phyloP scores from a whole-genome alignment of 2,329 filamentous ascomycete species.

The Monosporascus cannonballus region DNA sequence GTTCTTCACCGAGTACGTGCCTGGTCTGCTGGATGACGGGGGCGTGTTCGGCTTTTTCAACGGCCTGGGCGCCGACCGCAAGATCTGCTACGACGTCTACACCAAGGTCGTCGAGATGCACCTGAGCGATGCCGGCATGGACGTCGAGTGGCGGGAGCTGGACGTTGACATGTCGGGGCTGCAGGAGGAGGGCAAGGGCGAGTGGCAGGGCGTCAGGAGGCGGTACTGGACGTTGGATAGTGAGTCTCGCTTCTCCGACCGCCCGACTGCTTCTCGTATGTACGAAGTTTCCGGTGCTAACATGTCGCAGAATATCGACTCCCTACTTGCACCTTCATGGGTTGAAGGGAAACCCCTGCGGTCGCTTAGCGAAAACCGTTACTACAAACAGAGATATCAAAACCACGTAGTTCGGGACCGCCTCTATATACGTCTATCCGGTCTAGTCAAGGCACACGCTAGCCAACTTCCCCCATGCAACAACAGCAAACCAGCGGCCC shows the following conservation, averaged over 20 bases:
- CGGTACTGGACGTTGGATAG: slow-evolving; percentile 84
- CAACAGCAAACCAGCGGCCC: neutral
- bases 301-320: slow-evolving; percentile 56
- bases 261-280: neutral
- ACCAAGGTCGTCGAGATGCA: slow-evolving; percentile 89
- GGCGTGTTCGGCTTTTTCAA: slow-evolving; percentile 86
- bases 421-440: slow-evolving; percentile 1
- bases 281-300: slow-evolving; percentile 13
- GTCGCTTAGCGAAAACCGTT: neutral
- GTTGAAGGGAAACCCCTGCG: slow-evolving; percentile 31
- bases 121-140: slow-evolving; percentile 79
- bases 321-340: slow-evolving; percentile 69
- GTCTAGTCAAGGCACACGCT: slow-evolving; percentile 3
- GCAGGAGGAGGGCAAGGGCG: slow-evolving; percentile 59
- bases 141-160: slow-evolving; percentile 79
- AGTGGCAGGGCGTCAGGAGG: slow-evolving; percentile 84
- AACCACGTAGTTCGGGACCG: neutral
- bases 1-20: slow-evolving; percentile 86
- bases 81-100: slow-evolving; percentile 95
- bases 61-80: slow-evolving; percentile 84
- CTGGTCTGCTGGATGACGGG: slow-evolving; percentile 64
- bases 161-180: slow-evolving; percentile 62
- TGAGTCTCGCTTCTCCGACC: slow-evolving; percentile 30
- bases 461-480: neutral
- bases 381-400: neutral